phyloP scores from a whole-genome alignment of 768 basidiomycete genomes.

The Leccinellum rugosiceps region DNA sequence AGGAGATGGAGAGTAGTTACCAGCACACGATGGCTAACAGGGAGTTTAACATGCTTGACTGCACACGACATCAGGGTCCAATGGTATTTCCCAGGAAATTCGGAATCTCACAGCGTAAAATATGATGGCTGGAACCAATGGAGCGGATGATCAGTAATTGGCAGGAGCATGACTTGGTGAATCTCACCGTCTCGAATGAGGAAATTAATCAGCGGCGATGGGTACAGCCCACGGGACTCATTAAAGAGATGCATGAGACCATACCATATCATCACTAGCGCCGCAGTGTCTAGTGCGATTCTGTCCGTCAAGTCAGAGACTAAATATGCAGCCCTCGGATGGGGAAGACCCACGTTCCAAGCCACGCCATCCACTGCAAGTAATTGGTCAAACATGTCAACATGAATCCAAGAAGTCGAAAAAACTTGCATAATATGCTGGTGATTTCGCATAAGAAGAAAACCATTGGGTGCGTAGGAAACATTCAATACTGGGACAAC shows the following conservation, averaged over 20 bases:
- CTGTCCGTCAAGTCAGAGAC: background rate
- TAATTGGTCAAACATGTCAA: background rate
- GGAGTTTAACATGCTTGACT: background rate
- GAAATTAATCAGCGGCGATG: background rate
- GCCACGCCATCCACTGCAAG: constrained; percentile 12
- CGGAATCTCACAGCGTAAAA: background rate
- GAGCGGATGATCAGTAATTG: too few species aligned
- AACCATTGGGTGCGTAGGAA: background rate
- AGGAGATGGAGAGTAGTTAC: background rate
- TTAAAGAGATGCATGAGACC: background rate
- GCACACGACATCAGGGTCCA: background rate
- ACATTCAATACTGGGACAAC: background rate
- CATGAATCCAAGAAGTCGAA: background rate
- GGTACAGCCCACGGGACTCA: background rate
- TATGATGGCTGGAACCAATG: too few species aligned
- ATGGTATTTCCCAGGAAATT: background rate
- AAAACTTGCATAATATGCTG: constrained; percentile 5
- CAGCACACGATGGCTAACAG: background rate
- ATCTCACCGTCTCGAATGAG: constrained; percentile 10
- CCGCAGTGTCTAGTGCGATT: constrained; percentile 5
- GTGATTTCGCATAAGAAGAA: background rate
- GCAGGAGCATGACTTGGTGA: too few species aligned
- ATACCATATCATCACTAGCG: constrained; percentile 1
- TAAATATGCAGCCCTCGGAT: background rate
- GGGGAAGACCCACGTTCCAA: constrained; percentile 1